These are phyloP conservation scores for Barnettozyma californica DNA, from an alignment of 805 yeast species.

Conservation along the genomic window DNA sequence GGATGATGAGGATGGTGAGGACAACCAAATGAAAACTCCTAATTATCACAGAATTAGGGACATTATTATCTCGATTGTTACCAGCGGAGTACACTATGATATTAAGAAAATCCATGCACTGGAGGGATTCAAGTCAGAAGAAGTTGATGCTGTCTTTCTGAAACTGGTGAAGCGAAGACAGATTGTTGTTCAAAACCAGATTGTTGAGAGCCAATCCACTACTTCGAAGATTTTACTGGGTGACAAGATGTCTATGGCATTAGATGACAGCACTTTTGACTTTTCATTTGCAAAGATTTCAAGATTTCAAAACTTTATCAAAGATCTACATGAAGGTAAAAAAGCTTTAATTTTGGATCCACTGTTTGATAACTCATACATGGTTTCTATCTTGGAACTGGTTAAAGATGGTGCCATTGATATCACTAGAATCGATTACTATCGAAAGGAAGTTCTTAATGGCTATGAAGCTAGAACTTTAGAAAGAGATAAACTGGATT, in stretches of 20 bases:
- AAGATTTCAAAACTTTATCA: slow-evolving; percentile 38
- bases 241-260: slow-evolving; percentile 17
- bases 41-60: slow-evolving; percentile 26
- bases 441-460: slow-evolving; percentile 40
- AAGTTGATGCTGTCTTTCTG: slow-evolving; percentile 36
- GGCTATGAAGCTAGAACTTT: slow-evolving; percentile 75
- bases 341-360: slow-evolving; percentile 53
- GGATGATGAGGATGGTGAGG: slow-evolving; percentile 1
- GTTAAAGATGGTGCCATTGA: slow-evolving; percentile 38
- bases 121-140: slow-evolving; percentile 45
- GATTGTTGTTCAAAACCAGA: slow-evolving; percentile 31
- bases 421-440: slow-evolving; percentile 50
- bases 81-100: slow-evolving; percentile 22
- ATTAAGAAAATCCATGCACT: slow-evolving; percentile 27
- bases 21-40: slow-evolving; percentile 1
- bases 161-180: slow-evolving; percentile 48
- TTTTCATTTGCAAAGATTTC: slow-evolving; percentile 40
- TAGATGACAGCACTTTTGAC: slow-evolving; percentile 27
- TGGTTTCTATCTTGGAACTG: slow-evolving; percentile 56
- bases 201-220: neutral
- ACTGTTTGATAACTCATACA: slow-evolving; percentile 54
- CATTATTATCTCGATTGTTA: slow-evolving; percentile 31
- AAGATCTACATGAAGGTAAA: slow-evolving; percentile 34
- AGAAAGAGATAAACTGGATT: slow-evolving; percentile 61
- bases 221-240: slow-evolving; percentile 18